phyloP scores from a whole-genome alignment of 306 rosid genomes.

The Psophocarpus tetragonolobus region DNA sequence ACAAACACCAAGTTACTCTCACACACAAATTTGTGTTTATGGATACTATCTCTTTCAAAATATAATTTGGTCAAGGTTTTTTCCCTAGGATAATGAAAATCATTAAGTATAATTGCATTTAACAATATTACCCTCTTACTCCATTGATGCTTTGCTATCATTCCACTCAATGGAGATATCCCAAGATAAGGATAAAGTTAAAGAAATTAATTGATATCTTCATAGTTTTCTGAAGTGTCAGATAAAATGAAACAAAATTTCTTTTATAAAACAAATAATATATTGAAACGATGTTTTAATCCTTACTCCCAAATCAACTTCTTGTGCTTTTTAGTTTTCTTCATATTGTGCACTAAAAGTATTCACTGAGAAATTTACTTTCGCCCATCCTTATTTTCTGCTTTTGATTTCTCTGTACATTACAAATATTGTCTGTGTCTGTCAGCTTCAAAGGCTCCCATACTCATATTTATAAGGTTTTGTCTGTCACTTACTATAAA shows the following conservation, averaged over 20 bases:
- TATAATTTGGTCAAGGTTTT: background rate
- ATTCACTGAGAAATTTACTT: background rate
- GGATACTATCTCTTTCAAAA: background rate
- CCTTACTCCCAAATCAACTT: background rate
- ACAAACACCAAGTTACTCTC: too few species aligned
- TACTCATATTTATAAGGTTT: background rate
- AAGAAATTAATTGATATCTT: background rate
- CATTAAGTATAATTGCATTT: background rate
- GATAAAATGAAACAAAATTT: background rate
- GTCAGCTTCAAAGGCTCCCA: background rate
- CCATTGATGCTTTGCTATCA: background rate
- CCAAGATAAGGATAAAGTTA: background rate
- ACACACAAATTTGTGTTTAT: background rate
- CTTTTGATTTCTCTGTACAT: background rate
- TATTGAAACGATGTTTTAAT: background rate
- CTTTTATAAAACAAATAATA: background rate
- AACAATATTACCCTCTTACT: background rate
- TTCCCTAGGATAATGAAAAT: background rate
- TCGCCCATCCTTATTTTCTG: background rate
- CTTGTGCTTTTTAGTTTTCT: background rate
- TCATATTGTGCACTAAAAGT: background rate
- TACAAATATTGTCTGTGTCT: background rate
- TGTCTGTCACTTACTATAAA: background rate
- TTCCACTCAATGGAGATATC: background rate
- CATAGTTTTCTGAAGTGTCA: background rate